Conservation (phyloP, 768 basidiomycete genomes). For the Tylopilus rubrobrunneus region DNA sequence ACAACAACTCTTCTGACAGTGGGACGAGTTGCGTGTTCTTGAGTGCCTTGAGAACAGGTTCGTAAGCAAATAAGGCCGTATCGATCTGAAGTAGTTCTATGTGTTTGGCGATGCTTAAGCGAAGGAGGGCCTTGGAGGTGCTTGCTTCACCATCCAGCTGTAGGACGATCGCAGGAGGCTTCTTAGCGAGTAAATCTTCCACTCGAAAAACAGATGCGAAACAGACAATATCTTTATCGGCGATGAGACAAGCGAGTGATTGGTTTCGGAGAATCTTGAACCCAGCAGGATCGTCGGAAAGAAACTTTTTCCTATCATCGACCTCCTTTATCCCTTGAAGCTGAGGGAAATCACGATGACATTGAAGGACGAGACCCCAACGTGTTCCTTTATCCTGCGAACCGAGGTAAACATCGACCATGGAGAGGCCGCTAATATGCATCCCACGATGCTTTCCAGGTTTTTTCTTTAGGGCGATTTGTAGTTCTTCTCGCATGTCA, state of each 20-base stretch:
- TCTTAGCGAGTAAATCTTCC: conserved; percentile 45
- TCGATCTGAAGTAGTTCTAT: conserved; percentile 55
- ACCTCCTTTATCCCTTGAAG: conserved; percentile 25
- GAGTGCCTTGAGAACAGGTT: conserved; percentile 58
- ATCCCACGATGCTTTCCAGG: conserved; percentile 40
- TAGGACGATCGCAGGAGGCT: conserved; percentile 49
- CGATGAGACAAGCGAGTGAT: conserved; percentile 51
- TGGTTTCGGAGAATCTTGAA: conserved; percentile 48
- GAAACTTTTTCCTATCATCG: conserved; percentile 37
- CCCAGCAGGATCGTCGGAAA: conserved; percentile 33
- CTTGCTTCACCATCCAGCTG: conserved; percentile 48
- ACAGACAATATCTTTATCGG: conserved; percentile 44
- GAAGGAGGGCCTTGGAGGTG: conserved; percentile 38
- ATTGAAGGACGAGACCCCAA: conserved; percentile 43
- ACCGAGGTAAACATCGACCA: conserved; percentile 37
- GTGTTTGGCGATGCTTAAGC: conserved; percentile 34
- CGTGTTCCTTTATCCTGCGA: conserved; percentile 28
- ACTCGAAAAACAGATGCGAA: conserved; percentile 56
- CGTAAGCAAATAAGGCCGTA: conserved; percentile 59
- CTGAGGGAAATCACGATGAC: conserved; percentile 35
- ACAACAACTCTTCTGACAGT: conserved; percentile 48
- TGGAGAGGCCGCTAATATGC: conserved; percentile 34
- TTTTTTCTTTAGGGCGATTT: conserved; percentile 40
- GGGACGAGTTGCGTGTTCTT: conserved; percentile 46
- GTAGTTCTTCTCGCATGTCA: conserved; percentile 57